Percentiles rank a stretch among this genome's conserved stretches.
Evolutionary conservation across 2,329 filamentous ascomycete genomes (phyloP).

Genomic region (Atkinsonella hypoxylon): DNA sequence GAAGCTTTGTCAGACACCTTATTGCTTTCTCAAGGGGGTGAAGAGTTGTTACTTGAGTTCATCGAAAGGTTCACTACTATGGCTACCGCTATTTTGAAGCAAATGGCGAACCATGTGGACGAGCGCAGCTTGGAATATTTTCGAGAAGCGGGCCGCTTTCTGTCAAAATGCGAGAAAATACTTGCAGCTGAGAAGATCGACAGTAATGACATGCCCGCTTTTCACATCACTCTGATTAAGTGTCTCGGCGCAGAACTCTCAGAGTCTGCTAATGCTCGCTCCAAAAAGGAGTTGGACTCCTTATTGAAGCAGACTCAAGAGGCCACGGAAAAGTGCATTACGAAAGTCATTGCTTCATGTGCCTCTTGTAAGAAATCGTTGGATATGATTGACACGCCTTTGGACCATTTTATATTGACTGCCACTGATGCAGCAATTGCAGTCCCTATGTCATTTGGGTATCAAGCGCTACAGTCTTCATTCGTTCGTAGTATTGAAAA

Average conservation of each 20-base stretch:
- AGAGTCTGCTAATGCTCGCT: constrained; percentile 16
- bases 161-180: constrained; percentile 13
- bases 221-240: constrained; percentile 25
- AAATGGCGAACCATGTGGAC: constrained; percentile 32
- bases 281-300: constrained; percentile 13
- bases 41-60: constrained; percentile 19
- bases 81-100: constrained; percentile 23
- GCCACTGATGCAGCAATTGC: constrained; percentile 20
- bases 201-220: constrained; percentile 13
- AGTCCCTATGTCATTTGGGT: constrained; percentile 12
- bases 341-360: constrained; percentile 15
- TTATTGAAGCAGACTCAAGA: constrained; percentile 15
- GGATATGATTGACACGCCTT: constrained; percentile 10
- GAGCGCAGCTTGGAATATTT: constrained; percentile 31
- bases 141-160: constrained; percentile 15
- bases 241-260: constrained; percentile 18
- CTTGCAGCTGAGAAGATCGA: neutral
- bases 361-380: constrained; percentile 20
- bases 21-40: constrained; percentile 11
- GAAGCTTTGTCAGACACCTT: constrained; percentile 19
- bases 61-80: constrained; percentile 21
- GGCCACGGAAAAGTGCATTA: constrained; percentile 16
- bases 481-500: constrained; percentile 24
- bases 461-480: constrained; percentile 17
- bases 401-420: constrained; percentile 19